A percentile compares a stretch with the other conserved stretches of the same genome.
These are phyloP conservation scores for Melanomma pulvis-pyrius DNA, from an alignment of 495 filamentous ascomycete genomes.

Conservation along the genomic window DNA sequence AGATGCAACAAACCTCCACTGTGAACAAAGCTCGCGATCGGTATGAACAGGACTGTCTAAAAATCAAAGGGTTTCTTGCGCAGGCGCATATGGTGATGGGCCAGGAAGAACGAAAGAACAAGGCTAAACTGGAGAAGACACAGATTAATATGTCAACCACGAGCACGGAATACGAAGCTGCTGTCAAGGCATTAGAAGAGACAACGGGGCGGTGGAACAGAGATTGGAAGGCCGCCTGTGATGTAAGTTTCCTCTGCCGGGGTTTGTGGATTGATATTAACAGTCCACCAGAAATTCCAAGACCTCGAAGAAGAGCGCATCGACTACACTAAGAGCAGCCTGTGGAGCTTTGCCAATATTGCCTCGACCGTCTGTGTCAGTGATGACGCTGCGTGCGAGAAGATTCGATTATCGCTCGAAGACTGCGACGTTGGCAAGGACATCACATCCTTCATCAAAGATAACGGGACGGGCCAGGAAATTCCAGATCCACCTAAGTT, in stretches of 20 bases:
- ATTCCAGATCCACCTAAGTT: conserved; percentile 97
- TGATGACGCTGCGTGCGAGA: conserved; percentile 95
- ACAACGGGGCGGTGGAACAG: conserved; percentile 96
- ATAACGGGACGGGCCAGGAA: conserved; percentile 89
- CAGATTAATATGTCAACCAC: conserved; percentile 90
- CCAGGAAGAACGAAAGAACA: conserved; percentile 98
- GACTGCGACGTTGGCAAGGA: conserved; percentile 97
- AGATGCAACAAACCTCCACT: conserved; percentile 83
- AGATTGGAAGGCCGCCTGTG: conserved; percentile 96
- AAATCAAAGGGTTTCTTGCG: conserved; percentile 97
- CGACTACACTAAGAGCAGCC: conserved; percentile 94
- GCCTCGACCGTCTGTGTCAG: conserved; percentile 98
- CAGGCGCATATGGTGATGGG: conserved; percentile 99
- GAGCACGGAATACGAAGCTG: conserved; percentile 89
- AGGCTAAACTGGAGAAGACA: conserved; percentile 97
- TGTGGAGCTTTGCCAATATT: conserved; percentile 97
- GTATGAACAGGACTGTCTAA: conserved; percentile 95
- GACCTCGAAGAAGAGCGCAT: conserved; percentile 97
- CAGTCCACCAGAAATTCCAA: conserved; percentile 78
- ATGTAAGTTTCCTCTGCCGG: conserved; percentile 53
- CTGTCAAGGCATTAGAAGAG: conserved; percentile 90
- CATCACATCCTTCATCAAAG: conserved; percentile 85
- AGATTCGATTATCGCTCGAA: conserved; percentile 91
- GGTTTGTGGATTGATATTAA: conserved; percentile 37
- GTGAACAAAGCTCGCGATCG: conserved; percentile 96